Evolutionary conservation across 2,329 filamentous ascomycete species (phyloP), one percentile per base, ranked within the genome.

Genomic region (Aureobasidium sp.): DNA sequence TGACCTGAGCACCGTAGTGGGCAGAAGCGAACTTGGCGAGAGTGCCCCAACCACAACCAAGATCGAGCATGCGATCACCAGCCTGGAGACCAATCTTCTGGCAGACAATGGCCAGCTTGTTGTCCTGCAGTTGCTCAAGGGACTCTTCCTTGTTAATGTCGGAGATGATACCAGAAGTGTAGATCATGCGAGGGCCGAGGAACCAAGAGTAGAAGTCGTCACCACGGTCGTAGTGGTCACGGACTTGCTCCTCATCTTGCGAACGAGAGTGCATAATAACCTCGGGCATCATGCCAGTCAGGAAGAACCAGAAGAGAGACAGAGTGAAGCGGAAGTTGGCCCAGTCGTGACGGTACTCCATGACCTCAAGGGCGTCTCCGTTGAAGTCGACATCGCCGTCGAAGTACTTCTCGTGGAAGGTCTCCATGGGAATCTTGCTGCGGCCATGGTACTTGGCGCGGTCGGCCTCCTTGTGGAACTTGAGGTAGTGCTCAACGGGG

Each of bases 141-240:
- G 86, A 85, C 79, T 97, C 94, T 78, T 97, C 94, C 68, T 82
- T 83, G 77, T 87, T 86, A 75, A 90, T 84, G 76, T 97, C 92
- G 65, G 89, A 88, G 74, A 99, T 95, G 71, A 99, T 82, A 71
- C 94, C 94, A 56, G 90, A 95, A 57, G 94, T 99, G 81, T 97
- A 97, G 78, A 97, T 91, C 94, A 97, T 99, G 73, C 93, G 92
- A 64, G 93, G 93, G 65, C 94, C 94, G 66, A 97, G 85, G 84
- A 97, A 97, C 92, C 92, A 99, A 75, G 86, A 88, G 82, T 99
- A 99, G 80, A 97, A 96, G 78, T 97, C 94, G 75, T 99, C 92
- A 73, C 94, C 94, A 67, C 92, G 88, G 82, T 97, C 94, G 78
- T 99, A 99, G 81, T 97, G 92, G 76, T 92, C 91, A 73, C 92